A percentile compares a stretch with the other conserved stretches of the same genome.
These are phyloP conservation scores for Vitis cinerea DNA, from an alignment of 164 flowering plant species.

Conservation along the genomic window DNA sequence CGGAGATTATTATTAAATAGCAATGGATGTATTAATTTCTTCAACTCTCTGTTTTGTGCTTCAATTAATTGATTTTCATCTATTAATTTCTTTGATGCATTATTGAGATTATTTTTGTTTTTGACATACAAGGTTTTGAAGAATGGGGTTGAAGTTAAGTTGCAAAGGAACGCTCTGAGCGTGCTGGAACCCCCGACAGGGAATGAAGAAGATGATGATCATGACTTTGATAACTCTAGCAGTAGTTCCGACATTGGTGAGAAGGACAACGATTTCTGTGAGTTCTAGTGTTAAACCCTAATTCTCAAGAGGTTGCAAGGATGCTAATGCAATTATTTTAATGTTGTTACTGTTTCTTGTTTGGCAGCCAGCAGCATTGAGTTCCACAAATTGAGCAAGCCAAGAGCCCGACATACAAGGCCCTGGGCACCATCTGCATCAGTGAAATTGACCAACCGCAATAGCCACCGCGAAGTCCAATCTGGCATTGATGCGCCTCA, in stretches of 20 bases:
- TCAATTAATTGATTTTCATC: too few relatives aligned
- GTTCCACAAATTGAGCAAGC: constrained; percentile 58
- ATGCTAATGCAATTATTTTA: background rate
- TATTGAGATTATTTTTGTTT: background rate
- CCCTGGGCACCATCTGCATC: constrained; percentile 54
- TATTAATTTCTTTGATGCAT: background rate
- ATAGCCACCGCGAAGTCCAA: constrained; percentile 48
- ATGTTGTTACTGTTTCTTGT: constrained; percentile 1
- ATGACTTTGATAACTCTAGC: constrained; percentile 47
- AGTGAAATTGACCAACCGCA: constrained; percentile 38
- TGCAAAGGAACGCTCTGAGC: constrained; percentile 91
- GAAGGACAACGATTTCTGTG: constrained; percentile 61
- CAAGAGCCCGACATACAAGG: constrained; percentile 60
- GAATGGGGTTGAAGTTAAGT: constrained; percentile 91
- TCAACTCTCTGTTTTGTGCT: too few relatives aligned
- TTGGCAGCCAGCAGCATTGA: constrained; percentile 52
- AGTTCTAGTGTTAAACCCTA: constrained; percentile 13
- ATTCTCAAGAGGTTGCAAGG: background rate
- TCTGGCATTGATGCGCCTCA: constrained; percentile 43
- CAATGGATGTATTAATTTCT: too few relatives aligned
- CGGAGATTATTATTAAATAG: too few relatives aligned
- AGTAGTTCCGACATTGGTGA: constrained; percentile 48
- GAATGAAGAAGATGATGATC: constrained; percentile 70
- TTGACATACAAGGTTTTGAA: constrained; percentile 62
- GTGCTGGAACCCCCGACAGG: constrained; percentile 90